Base-by-base conservation (phyloP, 352 stramenopile species). In the Pelagophyceae sp. region DNA sequence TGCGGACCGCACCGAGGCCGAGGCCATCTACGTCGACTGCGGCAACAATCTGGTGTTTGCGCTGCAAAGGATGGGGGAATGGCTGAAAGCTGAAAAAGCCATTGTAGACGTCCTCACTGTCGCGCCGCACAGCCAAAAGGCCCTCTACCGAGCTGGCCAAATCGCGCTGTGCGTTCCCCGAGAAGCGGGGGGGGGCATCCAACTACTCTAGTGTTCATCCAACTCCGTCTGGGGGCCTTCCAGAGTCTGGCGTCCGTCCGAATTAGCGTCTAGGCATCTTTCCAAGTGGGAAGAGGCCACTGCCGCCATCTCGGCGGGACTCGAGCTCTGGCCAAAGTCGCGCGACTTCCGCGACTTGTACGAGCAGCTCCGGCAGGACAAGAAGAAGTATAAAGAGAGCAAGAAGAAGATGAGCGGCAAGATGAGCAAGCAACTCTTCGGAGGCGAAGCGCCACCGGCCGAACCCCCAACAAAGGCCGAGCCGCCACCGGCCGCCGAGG, bases 1-100 rank as follows among this genome's bases (percentile, higher is more conserved):
- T 31, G 3, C 29, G 29, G 33, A 58, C 38, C 67, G 67, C 17
- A 17, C 6, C 67, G 67, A 74, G 67, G 67, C 67, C 35, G 67
- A 58, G 35, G 1, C 2, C 35, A 74, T 74, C 33, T 74, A 74
- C 38, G 33, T 74, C 35, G 33, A 51, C 67, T 74, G 67, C 67
- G 67, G 35, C 67, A 74, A 74, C 67, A 74, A 74, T 37, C 35
- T 74, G 35, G 67, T 74, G 15, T 74, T 54, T n/a, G 67, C 67
- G 35, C 33, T 74, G 1, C 51, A 60, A 23, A 74, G 58, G 38
- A 5, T 74, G 27, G 67, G 33, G 35, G 67, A 74, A 23, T 74
- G 67, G 67, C 67, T 74, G 35, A 74, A 74, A 37, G 67, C 67
- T 19, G 67, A 74, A 37, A 29, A 58, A 23, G 67, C 67, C 15